A percentile compares a stretch with the other conserved stretches of the same genome.
Conservation (phyloP, 106 monocot species). For the Apostasia ramifera region DNA sequence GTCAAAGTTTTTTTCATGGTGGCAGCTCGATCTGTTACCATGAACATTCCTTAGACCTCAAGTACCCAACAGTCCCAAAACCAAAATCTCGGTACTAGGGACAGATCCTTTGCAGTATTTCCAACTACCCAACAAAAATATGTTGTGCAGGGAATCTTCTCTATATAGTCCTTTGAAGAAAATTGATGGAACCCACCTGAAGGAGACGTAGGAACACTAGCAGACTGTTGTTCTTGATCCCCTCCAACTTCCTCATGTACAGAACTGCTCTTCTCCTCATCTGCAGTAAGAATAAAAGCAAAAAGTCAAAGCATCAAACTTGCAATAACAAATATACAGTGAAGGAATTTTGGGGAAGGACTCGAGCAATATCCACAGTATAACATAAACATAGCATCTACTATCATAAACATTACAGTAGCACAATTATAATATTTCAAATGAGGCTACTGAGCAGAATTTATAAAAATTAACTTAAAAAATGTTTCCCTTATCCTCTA, state of each 20-base stretch:
- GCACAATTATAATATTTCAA: no score
- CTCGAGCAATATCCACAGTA: no score
- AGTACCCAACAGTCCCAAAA: conserved; percentile 54
- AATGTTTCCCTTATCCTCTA: no score
- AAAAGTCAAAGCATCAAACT: background rate
- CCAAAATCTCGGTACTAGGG: conserved; percentile 48
- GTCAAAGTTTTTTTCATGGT: conserved; percentile 65
- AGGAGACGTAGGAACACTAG: conserved; percentile 58
- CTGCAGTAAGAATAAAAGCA: conserved; percentile 16
- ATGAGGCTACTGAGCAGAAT: no score
- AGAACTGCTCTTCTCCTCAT: conserved; percentile 35
- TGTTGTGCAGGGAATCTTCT: conserved; percentile 77
- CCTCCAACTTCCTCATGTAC: conserved; percentile 48
- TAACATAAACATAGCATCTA: no score
- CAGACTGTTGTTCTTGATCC: conserved; percentile 54
- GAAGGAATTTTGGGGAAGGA: no score
- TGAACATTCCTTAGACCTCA: conserved; percentile 52
- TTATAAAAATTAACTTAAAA: no score
- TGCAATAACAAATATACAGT: background rate
- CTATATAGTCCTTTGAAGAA: conserved; percentile 93
- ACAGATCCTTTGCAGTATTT: conserved; percentile 58
- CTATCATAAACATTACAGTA: no score
- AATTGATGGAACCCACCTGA: conserved; percentile 98
- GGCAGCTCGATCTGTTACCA: conserved; percentile 48
- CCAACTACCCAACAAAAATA: conserved; percentile 83